Percentiles rank a stretch among this genome's conserved stretches.
phyloP scores from a whole-genome alignment of 495 filamentous ascomycete genomes.

The Ascodesmis nigricans region DNA sequence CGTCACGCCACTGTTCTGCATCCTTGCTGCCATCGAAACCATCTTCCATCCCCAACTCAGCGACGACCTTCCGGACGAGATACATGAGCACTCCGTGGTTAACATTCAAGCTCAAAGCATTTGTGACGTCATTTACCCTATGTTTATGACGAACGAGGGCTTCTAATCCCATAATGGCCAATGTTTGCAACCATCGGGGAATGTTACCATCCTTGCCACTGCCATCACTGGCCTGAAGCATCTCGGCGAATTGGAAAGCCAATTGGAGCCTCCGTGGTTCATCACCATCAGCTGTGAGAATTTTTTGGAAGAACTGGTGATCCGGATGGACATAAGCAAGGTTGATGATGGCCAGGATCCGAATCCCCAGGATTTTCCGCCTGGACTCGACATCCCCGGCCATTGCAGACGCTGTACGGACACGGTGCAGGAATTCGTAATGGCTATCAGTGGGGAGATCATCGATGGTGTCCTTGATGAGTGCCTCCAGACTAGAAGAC shows the following conservation, averaged over 20 bases:
- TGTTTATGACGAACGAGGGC: conserved; percentile 54
- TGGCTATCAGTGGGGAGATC: conserved; percentile 48
- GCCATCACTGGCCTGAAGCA: conserved; percentile 52
- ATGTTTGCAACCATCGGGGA: conserved; percentile 56
- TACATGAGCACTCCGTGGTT: conserved; percentile 95
- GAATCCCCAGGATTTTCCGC: conserved; percentile 55
- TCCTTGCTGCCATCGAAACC: conserved; percentile 34
- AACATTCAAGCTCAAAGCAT: conserved; percentile 74
- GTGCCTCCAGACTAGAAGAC: conserved; percentile 35
- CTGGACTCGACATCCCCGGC: conserved; percentile 38
- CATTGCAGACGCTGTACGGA: conserved; percentile 63
- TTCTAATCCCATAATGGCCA: conserved; percentile 60
- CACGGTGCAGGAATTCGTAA: conserved; percentile 68
- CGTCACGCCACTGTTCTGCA: conserved; percentile 71
- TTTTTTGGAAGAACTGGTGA: conserved; percentile 53
- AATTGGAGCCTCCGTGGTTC: conserved; percentile 77
- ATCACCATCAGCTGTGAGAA: conserved; percentile 71
- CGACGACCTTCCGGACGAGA: conserved; percentile 69
- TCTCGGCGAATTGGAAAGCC: conserved; percentile 72
- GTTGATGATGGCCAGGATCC: conserved; percentile 76
- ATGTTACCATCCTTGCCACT: conserved; percentile 39
- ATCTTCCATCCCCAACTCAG: conserved; percentile 45
- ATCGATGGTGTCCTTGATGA: conserved; percentile 39
- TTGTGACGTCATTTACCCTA: conserved; percentile 57
- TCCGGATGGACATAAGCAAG: conserved; percentile 75